A percentile compares a stretch with the other conserved stretches of the same genome.
Evolutionary conservation across 2,329 filamentous ascomycete species (phyloP).

Genomic region (Botrytis medusae): DNA sequence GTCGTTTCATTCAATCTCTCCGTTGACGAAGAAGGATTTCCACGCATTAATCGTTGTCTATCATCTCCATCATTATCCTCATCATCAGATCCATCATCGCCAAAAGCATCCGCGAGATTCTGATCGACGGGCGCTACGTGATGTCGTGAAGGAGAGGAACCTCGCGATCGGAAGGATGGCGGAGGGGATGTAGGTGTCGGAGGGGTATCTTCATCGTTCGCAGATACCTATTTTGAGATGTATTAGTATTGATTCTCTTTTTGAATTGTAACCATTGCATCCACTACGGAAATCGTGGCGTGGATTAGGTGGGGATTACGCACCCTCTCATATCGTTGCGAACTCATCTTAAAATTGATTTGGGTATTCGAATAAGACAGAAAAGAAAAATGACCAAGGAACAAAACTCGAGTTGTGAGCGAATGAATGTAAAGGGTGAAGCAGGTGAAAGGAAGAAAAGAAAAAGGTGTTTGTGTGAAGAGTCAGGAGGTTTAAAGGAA

Average conservation of each 20-base stretch:
- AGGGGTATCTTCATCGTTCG: constrained; percentile 54
- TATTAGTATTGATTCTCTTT: constrained; percentile 33
- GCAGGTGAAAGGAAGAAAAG: constrained; percentile 22
- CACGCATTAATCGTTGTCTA: constrained; percentile 80
- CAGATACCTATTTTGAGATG: constrained; percentile 50
- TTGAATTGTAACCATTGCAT: constrained; percentile 5
- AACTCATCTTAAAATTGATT: constrained; percentile 34
- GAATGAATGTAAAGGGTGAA: constrained; percentile 25
- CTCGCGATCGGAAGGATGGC: constrained; percentile 85
- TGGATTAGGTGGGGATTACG: constrained; percentile 34
- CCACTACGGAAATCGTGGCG: constrained; percentile 26
- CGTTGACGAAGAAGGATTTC: constrained; percentile 44
- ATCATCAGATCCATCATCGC: constrained; percentile 73
- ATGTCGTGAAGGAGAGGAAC: constrained; percentile 63
- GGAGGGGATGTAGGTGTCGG: constrained; percentile 53
- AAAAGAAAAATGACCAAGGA: constrained; percentile 28
- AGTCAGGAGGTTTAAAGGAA: constrained; percentile 2
- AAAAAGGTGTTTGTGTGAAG: background rate
- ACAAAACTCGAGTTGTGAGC: constrained; percentile 26
- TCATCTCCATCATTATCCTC: constrained; percentile 75
- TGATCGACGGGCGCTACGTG: constrained; percentile 58
- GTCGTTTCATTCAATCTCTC: constrained; percentile 30
- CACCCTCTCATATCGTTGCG: constrained; percentile 56
- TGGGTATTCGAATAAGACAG: constrained; percentile 28
- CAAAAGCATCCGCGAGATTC: constrained; percentile 91